Percentiles rank a stretch among this genome's conserved stretches.
Evolutionary conservation across 257 asterid genomes (phyloP).

Genomic region (Nicotiana paniculata): DNA sequence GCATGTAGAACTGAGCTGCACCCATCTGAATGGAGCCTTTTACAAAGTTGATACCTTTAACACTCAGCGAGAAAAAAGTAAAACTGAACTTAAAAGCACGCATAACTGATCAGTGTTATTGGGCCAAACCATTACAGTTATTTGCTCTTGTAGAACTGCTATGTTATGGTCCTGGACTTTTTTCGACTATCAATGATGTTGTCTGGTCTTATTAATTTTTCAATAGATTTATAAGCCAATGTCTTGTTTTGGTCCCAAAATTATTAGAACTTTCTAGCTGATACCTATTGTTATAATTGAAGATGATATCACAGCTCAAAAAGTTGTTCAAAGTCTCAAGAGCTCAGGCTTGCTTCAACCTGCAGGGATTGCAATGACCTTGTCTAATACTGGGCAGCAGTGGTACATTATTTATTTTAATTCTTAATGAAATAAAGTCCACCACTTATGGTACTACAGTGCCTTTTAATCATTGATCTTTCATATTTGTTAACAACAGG

Average conservation of each 20-base stretch:
- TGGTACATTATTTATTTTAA: constrained; percentile 34
- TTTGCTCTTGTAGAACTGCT: background rate
- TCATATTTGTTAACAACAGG: constrained; percentile 31
- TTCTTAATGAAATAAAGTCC: background rate
- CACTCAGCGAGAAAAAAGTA: background rate
- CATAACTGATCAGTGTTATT: background rate
- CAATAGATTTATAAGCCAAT: background rate
- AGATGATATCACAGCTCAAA: constrained; percentile 46
- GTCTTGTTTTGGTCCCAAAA: constrained; percentile 2
- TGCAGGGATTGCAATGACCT: constrained; percentile 83
- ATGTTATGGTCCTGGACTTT: background rate
- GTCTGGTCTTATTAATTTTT: background rate
- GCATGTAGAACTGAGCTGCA: background rate
- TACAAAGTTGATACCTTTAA: background rate
- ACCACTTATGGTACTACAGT: background rate
- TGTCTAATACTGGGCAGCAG: constrained; percentile 78
- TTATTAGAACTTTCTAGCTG: background rate
- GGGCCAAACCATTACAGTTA: background rate
- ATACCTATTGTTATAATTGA: constrained; percentile 4
- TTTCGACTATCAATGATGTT: background rate
- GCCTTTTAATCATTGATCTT: background rate
- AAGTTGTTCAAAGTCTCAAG: constrained; percentile 49
- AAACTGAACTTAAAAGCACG: background rate
- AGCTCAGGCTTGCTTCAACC: constrained; percentile 54
- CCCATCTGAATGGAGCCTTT: background rate